These are phyloP conservation scores for Xylaria longipes DNA, from an alignment of 495 filamentous ascomycete species.

Conservation along the genomic window DNA sequence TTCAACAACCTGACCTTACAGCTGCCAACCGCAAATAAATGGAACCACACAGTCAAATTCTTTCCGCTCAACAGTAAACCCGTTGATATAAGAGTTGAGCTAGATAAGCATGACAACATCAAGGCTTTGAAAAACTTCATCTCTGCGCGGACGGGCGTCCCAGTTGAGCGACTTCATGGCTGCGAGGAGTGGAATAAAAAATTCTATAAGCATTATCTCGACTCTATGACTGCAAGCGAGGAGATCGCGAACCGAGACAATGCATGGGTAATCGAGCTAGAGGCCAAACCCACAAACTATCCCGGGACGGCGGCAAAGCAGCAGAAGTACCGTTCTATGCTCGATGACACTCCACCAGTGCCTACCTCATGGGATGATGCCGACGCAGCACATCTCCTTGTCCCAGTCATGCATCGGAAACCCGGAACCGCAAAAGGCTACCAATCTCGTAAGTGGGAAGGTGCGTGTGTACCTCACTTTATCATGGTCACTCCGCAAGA, in stretches of 20 bases:
- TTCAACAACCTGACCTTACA: conserved; percentile 95
- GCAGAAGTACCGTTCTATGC: conserved; percentile 52
- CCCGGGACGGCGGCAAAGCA: conserved; percentile 58
- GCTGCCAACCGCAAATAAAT: conserved; percentile 81
- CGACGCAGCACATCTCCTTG: conserved; percentile 71
- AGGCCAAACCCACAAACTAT: conserved; percentile 77
- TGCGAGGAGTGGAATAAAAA: conserved; percentile 79
- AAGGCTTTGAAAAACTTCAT: conserved; percentile 77
- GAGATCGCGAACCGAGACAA: conserved; percentile 69
- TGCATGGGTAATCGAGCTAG: conserved; percentile 80
- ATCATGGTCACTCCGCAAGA: conserved; percentile 58
- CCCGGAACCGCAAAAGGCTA: conserved; percentile 28
- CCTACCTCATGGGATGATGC: conserved; percentile 66
- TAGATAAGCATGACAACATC: conserved; percentile 82
- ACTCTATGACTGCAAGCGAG: conserved; percentile 69
- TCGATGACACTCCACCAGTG: conserved; percentile 45
- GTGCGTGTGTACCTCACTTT: conserved; percentile 53
- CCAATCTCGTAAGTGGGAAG: conserved; percentile 32
- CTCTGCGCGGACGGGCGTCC: conserved; percentile 67
- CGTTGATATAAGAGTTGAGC: conserved; percentile 77
- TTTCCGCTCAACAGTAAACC: conserved; percentile 70
- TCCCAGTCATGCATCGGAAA: conserved; percentile 77
- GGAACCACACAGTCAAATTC: conserved; percentile 74
- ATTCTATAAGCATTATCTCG: conserved; percentile 84
- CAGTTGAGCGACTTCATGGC: conserved; percentile 67